Base-by-base conservation (phyloP, 371 early-diverging fungal genomes). In the Nematocida homosporus region DNA sequence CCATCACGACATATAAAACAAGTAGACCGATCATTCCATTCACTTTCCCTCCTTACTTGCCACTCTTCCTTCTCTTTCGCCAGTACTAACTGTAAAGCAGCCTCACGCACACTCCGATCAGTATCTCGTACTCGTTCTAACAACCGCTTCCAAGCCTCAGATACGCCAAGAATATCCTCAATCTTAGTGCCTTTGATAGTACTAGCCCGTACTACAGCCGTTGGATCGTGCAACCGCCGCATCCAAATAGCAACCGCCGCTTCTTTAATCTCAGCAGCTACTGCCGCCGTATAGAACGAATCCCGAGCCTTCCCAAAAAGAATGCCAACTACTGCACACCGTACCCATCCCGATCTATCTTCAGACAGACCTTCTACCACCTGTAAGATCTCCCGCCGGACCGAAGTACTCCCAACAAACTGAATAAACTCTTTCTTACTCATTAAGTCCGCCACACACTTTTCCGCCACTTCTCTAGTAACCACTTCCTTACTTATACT, bases 281-380 rank as follows among this genome's bases (percentile, higher is more conserved):
- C 8, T 18, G 63, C 75, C 8, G 75, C 18, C 16, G 75, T 61
- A 35, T 72, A 72, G 34, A 61, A 72, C 25, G 63, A 1, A 57
- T 57, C 57, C 30, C 54, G 5, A 8, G 75, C 37, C 50, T 61
- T 72, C 29, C 27, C 55, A 13, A 47, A 32, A 6, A 72, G 63
- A 29, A 51, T 61, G 3, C 25, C 5, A 4, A 64, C 63, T 18
- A 72, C 53, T 34, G 60, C 5, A 27, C 50, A 51, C 52, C 75
- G 18, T 10, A 72, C 29, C 57, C 57, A 72, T 8, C 27, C 2
- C 8, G 75, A 72, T 48, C 75, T 47, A 59, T 72, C 75, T 37
- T 72, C 75, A 3, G 61, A 18, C 5, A 72, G 44, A 5, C 8
- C 37, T 27, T 60, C 61, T 10, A 72, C n/a, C 8, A 27, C 10